phyloP scores from a whole-genome alignment of 306 rosid genomes.

The Lathyrus tuberosus region DNA sequence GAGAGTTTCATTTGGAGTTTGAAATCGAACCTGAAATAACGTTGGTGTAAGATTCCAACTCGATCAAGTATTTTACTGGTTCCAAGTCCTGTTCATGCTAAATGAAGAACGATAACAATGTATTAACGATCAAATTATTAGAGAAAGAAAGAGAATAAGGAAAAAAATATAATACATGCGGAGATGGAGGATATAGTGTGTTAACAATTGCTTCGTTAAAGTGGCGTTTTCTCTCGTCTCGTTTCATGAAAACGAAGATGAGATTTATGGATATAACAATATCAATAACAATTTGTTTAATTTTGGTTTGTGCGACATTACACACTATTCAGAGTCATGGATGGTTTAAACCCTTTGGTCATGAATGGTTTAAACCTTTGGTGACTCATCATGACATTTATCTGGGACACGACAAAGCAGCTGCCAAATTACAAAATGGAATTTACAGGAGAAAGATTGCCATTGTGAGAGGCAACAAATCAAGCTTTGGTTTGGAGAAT shows the following conservation, averaged over 20 bases:
- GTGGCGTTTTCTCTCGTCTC: slow-evolving; percentile 60
- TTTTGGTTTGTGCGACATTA: too few relatives aligned
- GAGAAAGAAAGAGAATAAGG: not conserved
- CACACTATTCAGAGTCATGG: too few relatives aligned
- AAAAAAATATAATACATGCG: slow-evolving; percentile 22
- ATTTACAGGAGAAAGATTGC: too few relatives aligned
- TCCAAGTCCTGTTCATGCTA: slow-evolving; percentile 20
- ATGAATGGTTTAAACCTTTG: too few relatives aligned
- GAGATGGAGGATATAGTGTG: slow-evolving; percentile 57
- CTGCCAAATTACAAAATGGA: too few relatives aligned
- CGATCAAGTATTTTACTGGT: slow-evolving; percentile 7
- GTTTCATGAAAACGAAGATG: slow-evolving; percentile 43
- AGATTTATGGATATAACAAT: too few relatives aligned
- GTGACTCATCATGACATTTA: too few relatives aligned
- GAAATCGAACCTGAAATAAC: slow-evolving; percentile 46
- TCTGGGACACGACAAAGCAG: too few relatives aligned
- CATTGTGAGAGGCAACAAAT: too few relatives aligned
- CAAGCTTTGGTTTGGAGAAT: too few relatives aligned
- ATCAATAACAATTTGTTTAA: too few relatives aligned
- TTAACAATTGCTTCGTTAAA: slow-evolving; percentile 69
- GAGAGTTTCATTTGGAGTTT: not conserved
- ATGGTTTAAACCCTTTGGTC: too few relatives aligned
- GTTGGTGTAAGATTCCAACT: slow-evolving; percentile 28
- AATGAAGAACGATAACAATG: not conserved
- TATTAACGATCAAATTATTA: not conserved